Conservation (phyloP, 768 basidiomycete genomes). For the Cystofilobasidium capitatum region DNA sequence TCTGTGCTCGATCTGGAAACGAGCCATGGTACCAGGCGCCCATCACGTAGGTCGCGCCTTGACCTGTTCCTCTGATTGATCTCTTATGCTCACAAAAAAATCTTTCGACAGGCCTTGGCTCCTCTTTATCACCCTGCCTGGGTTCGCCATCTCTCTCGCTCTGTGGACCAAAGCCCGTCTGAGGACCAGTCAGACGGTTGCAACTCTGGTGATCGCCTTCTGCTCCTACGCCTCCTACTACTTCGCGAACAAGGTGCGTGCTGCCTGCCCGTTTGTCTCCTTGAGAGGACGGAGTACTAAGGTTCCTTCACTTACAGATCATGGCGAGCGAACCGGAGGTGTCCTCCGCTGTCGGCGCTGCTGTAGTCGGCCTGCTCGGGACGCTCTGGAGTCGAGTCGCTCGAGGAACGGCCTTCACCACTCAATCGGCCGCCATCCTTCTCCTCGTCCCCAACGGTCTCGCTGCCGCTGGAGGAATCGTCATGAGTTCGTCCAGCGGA, state of each 20-base stretch:
- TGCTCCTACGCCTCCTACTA: conserved; percentile 6
- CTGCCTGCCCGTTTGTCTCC: not conserved
- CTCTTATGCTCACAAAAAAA: not conserved
- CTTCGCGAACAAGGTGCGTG: conserved; percentile 1
- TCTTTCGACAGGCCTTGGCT: not conserved
- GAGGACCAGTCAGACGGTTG: conserved; percentile 4
- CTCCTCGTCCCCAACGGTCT: conserved; percentile 24
- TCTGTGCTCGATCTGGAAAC: not conserved
- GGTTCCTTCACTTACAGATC: not conserved
- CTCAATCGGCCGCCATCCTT: conserved; percentile 21
- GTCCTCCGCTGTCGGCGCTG: conserved; percentile 15
- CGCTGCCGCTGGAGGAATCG: conserved; percentile 23
- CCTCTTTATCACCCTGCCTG: conserved; percentile 21
- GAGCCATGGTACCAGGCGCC: conserved; percentile 1
- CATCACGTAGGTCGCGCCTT: not conserved
- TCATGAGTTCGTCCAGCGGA: not conserved
- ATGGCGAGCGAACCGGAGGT: conserved; percentile 15
- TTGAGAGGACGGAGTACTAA: no score
- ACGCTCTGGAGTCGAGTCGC: conserved; percentile 21
- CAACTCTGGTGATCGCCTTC: not conserved
- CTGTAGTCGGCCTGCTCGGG: conserved; percentile 13
- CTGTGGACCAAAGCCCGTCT: conserved; percentile 25
- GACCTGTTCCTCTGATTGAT: not conserved
- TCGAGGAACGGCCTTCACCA: conserved; percentile 25
- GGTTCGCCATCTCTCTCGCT: conserved; percentile 9